A percentile compares a stretch with the other conserved stretches of the same genome.
These are phyloP conservation scores for Trichoderma erinaceum DNA, from an alignment of 495 filamentous ascomycete genomes.

Conservation along the genomic window DNA sequence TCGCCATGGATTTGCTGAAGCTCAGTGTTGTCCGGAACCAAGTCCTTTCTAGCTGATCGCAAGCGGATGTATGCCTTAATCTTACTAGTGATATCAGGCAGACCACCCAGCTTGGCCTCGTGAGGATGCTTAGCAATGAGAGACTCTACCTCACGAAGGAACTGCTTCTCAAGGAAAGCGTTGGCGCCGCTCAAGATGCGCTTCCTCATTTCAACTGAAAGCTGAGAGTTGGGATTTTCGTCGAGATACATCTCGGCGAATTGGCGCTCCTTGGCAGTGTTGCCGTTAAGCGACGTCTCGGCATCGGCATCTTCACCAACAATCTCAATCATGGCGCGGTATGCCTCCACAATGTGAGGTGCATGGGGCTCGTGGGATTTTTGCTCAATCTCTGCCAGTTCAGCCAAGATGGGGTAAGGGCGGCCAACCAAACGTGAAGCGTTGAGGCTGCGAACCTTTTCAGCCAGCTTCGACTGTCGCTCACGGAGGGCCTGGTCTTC, in stretches of 20 bases:
- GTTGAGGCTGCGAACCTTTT: slow-evolving; percentile 72
- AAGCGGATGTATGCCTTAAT: slow-evolving; percentile 86
- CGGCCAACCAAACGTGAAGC: slow-evolving; percentile 56
- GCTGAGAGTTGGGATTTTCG: slow-evolving; percentile 55
- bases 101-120: slow-evolving; percentile 84
- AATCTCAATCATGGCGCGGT: slow-evolving; percentile 68
- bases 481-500: slow-evolving; percentile 69
- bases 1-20: slow-evolving; percentile 70
- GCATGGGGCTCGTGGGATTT: slow-evolving; percentile 59
- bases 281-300: slow-evolving; percentile 45
- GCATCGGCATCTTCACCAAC: slow-evolving; percentile 56
- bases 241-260: slow-evolving; percentile 70
- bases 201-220: slow-evolving; percentile 58
- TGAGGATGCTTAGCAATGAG: slow-evolving; percentile 73
- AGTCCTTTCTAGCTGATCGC: slow-evolving; percentile 65
- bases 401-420: slow-evolving; percentile 61
- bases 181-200: slow-evolving; percentile 72
- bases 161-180: slow-evolving; percentile 64
- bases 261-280: slow-evolving; percentile 63
- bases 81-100: slow-evolving; percentile 80
- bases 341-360: slow-evolving; percentile 67
- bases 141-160: slow-evolving; percentile 66
- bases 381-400: slow-evolving; percentile 65
- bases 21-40: slow-evolving; percentile 66
- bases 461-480: slow-evolving; percentile 71